Base-by-base conservation (phyloP, 139 green algal genomes). In the Eudorina sp. region DNA sequence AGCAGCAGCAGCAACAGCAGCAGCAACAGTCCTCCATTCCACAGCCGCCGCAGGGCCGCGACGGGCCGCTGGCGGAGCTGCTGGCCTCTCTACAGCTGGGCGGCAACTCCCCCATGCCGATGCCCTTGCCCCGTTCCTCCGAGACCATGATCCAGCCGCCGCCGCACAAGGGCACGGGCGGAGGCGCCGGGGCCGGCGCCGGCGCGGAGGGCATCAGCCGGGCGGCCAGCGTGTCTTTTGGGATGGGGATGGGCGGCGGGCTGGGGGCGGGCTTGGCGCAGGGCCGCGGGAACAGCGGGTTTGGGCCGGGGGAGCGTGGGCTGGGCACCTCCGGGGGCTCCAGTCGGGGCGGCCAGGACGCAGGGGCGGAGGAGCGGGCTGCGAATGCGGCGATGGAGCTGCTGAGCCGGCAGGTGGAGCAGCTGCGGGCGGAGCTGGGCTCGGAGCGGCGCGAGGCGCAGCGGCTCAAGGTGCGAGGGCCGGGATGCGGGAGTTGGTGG, bases 351-450 rank as follows among this genome's bases (percentile, higher is more conserved):
- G 41, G 38, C 6, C 11, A 9, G 34, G 66, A 75, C 34, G 66
- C 36, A 46, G 36, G 66, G 64, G 70, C 43, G 68, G 68, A 48
- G 18, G 38, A 76, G 11, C 27, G 27, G 27, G 43, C 19, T 11
- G 41, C 31, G 8, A 70, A 46, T 16, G 78, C 55, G 41, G 64
- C 46, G 27, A 31, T 87, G 83, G 83, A 88, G 19, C 13, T 13
- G 21, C 23, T 88, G 62, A 40, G 48, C 5, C 68, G 68, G 25
- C 48, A 88, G 68, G 66, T 88, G 68, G 68, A 81, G 83, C 83
- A 88, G 83, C 66, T 88, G 83, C 36, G 83, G 48, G 48, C 83
- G 27, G 68, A 88, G 53, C 83, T 88, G 48, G 68, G 38, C 0
- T 48, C 83, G 3, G 83, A 88, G 83, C 31, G 38, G 34, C 68